Conservation (phyloP, 2,329 filamentous ascomycete species). For the Xylaria polymorpha region DNA sequence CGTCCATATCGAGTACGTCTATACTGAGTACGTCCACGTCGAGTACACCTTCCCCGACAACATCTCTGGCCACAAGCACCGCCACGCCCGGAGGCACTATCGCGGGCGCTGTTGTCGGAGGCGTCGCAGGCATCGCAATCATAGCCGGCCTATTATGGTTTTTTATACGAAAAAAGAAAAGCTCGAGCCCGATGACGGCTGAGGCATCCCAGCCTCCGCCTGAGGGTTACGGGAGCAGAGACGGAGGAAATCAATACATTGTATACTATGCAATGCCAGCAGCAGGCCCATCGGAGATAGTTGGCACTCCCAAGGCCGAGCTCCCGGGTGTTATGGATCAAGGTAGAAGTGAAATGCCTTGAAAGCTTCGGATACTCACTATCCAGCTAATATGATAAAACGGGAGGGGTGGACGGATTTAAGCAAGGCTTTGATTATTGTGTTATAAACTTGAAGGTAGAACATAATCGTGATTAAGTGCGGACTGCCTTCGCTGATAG, state of each 20-base stretch:
- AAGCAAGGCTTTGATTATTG: not conserved
- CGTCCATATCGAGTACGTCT: not conserved
- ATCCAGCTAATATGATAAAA: not conserved
- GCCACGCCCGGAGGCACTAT: constrained; percentile 26
- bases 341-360: constrained; percentile 23
- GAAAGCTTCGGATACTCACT: not conserved
- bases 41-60: constrained; percentile 3
- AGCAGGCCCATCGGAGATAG: constrained; percentile 13
- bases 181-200: not conserved
- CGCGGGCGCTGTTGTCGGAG: constrained; percentile 37
- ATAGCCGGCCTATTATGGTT: constrained; percentile 32
- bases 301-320: constrained; percentile 11
- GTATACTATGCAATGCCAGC: constrained; percentile 11
- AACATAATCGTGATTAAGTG: not conserved
- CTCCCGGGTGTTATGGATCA: not conserved
- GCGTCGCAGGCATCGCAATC: constrained; percentile 32
- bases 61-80: not conserved
- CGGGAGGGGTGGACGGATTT: not conserved
- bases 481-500: not conserved
- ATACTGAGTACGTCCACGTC: not conserved
- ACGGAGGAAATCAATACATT: not conserved
- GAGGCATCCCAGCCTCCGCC: no score
- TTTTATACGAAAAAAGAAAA: constrained; percentile 29
- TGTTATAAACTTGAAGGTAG: not conserved
- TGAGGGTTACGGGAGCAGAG: not conserved